Evolutionary conservation across 2,329 filamentous ascomycete genomes (phyloP), one percentile per base, ranked within the genome.

Genomic region (Beauveria asiatica): DNA sequence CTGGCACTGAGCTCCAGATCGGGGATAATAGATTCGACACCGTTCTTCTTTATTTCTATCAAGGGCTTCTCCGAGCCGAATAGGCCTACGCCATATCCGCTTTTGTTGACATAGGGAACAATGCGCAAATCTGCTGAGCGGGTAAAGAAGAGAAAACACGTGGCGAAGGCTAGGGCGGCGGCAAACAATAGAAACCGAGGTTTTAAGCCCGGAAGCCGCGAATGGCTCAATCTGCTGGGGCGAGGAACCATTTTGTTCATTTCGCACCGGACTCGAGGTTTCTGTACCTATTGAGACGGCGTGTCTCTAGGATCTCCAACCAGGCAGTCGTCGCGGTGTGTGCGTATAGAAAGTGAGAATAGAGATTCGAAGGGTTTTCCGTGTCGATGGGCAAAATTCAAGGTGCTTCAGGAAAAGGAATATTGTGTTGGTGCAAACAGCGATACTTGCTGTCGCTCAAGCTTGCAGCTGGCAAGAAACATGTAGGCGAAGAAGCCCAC

Each of bases 131-230:
- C 58, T 5, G 59, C 3, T 9, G 51, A 50, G 37, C 73, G 70
- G 21, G 69, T 70, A 62, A 72, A 74, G 60, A 78, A 72, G 21
- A 78, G 48, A 79, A 63, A 77, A 65, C 79, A 80, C 39, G 77
- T 70, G n/a, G 73, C 70, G 21, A 75, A 64, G 41, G 73, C 66
- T 33, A 74, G 74, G 23, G 79, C 61, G 37, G 70, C 69, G 25
- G 78, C 67, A 41, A 79, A 64, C 10, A 80, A 64, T 33, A 80
- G 63, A 44, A 74, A 70, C 66, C 73, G 76, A 58, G 76, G 75
- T 61, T 77, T 71, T 50, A 76, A 69, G 59, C 75, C 69, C 63
- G 69, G 65, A 61, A 69, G 63, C 56, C 70, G 63, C 57, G 68
- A 65, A 57, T 70, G 71, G 60, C 69, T 64, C 33, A 55, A 25